These are phyloP conservation scores for Urostyla sp. DNA, from an alignment of 73 alveolate genomes.

Conservation along the genomic window DNA sequence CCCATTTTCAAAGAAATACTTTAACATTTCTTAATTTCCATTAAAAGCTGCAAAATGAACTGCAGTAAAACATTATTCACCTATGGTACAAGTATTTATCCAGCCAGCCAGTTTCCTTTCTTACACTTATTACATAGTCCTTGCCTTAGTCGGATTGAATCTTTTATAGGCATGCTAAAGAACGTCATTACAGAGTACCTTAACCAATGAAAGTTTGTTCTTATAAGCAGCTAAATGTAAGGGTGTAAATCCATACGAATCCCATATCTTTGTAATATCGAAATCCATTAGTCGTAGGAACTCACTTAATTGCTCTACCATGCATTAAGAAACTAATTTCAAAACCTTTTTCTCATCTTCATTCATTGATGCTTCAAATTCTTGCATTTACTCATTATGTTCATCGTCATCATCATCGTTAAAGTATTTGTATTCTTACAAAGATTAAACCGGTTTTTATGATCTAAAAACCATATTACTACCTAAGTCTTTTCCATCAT, in stretches of 20 bases:
- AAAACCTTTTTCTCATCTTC: conserved; percentile 19
- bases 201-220: not conserved
- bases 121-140: not conserved
- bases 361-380: not conserved
- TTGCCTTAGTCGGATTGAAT: not conserved
- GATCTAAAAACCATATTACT: too few species aligned
- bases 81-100: conserved; percentile 13
- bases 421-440: too few species aligned
- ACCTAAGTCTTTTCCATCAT: too few species aligned
- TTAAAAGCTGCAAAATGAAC: conserved; percentile 57
- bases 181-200: conserved; percentile 27
- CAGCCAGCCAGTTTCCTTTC: not conserved
- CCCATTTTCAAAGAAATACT: not conserved
- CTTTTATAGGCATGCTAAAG: conserved; percentile 1
- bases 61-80: conserved; percentile 42
- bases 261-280: conserved; percentile 36
- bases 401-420: not conserved
- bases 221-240: conserved; percentile 48
- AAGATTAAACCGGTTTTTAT: too few species aligned
- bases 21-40: conserved; percentile 22
- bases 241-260: conserved; percentile 17
- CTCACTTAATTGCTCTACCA: conserved; percentile 4
- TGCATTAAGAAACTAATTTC: not conserved
- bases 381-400: not conserved
- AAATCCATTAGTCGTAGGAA: not conserved